Evolutionary conservation across 305 asterid species (phyloP), one percentile per base, ranked within the genome.

Genomic region (Fraxinus angustifolia): DNA sequence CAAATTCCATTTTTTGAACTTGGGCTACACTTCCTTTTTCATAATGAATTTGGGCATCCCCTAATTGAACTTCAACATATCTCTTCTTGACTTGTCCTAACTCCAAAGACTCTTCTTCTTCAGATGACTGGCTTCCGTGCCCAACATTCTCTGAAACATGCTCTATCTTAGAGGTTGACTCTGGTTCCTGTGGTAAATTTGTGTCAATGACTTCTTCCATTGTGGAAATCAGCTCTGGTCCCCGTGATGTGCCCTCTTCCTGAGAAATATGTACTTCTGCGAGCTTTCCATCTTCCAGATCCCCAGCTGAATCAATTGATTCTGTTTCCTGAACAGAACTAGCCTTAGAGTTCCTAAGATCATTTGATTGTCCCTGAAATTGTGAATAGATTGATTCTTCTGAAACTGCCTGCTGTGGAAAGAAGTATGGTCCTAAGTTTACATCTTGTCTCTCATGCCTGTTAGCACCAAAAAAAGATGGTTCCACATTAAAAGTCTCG

Each of bases 271-370:
- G 91, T 82, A 82, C 92, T 82, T 84, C 91, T 26, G 56, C 26
- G n/a, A 83, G 79, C 75, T 80, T 84, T 82, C 78, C 84, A 23
- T 87, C 91, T 85, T 83, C 92, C 53, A 65, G 31, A 87, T 91
- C 94, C 74, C 85, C 97, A 79, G 80, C 91, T 28, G 96, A 93
- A 81, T 81, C 85, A 71, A 85, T 65, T 26, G 98, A 93, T 45
- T 92, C 97, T 21, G 93, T 87, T 82, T 92, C 97, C 73, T 89
- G 97, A 85, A 87, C 83, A 76, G 94, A 93, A 86, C 93, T 91
- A 65, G 81, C 89, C 83, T 90, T 93, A 2, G 97, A 92, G 72
- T 93, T 97, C 84, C 94, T 92, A 82, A 93, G 88, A 78, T 86
- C 97, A 79, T 96, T 94, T 12, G 86, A 87, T 75, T 93, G 93